Evolutionary conservation across 345 rosid species (phyloP), one percentile per base, ranked within the genome.

Genomic region (Passiflora organensis): DNA sequence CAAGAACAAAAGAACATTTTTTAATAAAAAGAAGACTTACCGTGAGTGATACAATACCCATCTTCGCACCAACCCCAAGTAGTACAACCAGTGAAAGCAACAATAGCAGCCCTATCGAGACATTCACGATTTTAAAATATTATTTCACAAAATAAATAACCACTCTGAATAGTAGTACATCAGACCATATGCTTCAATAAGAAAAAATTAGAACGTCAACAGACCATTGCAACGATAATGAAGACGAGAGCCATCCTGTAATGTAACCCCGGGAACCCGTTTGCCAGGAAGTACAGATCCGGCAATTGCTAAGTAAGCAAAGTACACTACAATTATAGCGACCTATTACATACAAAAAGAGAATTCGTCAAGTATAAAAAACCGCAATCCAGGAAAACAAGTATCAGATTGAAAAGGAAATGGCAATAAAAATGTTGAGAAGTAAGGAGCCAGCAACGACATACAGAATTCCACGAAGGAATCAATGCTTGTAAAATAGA

Each of bases 151-250:
- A n/a, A n/a, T n/a, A n/a, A n/a, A n/a, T n/a, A n/a, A n/a, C n/a
- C n/a, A n/a, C n/a, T n/a, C n/a, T n/a, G n/a, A n/a, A n/a, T n/a
- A n/a, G n/a, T n/a, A n/a, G n/a, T n/a, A n/a, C n/a, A n/a, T n/a
- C n/a, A n/a, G n/a, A n/a, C n/a, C n/a, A n/a, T n/a, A n/a, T n/a
- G n/a, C n/a, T n/a, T n/a, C n/a, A n/a, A n/a, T n/a, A n/a, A n/a
- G n/a, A n/a, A n/a, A n/a, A n/a, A n/a, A n/a, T n/a, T n/a, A n/a
- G n/a, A n/a, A n/a, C n/a, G n/a, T n/a, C 22, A 43, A 3, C 8
- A 43, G 10, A 86, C 94, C 97, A 68, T 80, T 84, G 83, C 91
- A 87, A 66, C 85, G 78, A 77, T 87, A 87, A 63, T 57, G 65
- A 48, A 82, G 85, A 5, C 85, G 73, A 64, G 91, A 74, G 67